Conservation (phyloP, 169 alveolate species). For the Toxoplasma gondii region DNA sequence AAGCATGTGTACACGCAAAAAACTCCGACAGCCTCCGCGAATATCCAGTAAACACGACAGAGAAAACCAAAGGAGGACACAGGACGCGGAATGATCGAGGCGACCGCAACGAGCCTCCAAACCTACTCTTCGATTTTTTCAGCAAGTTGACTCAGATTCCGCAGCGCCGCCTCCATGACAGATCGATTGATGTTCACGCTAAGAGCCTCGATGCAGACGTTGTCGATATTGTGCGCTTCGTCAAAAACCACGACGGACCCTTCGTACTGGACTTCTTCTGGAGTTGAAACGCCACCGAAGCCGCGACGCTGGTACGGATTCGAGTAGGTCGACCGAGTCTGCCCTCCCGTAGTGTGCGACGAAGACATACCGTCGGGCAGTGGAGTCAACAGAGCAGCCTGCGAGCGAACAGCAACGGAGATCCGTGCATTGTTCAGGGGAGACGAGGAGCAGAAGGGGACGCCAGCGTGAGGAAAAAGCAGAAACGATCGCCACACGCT, state of each 20-base stretch:
- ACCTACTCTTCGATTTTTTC: constrained; percentile 78
- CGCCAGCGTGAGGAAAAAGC: too few species aligned
- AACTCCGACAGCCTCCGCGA: too few species aligned
- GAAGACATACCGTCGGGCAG: constrained; percentile 11
- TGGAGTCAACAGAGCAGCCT: constrained; percentile 39
- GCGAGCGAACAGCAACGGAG: neutral
- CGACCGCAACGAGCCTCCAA: neutral
- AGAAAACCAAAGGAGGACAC: too few species aligned
- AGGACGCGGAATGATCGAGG: too few species aligned
- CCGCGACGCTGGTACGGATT: constrained; percentile 22
- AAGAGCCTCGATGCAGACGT: constrained; percentile 97
- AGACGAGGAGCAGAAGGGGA: too few species aligned
- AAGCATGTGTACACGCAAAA: too few species aligned
- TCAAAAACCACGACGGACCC: constrained; percentile 94
- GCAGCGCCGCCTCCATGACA: constrained; percentile 85
- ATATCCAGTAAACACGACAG: too few species aligned
- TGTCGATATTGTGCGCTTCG: constrained; percentile 99
- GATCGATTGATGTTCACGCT: constrained; percentile 91
- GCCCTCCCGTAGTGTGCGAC: constrained; percentile 8
- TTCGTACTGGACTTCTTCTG: constrained; percentile 60
- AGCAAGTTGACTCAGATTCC: constrained; percentile 80
- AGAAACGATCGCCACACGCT: too few species aligned
- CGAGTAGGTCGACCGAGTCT: neutral
- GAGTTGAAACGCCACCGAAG: neutral
- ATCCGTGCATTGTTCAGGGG: too few species aligned